Evolutionary conservation across 148 eudicot genomes (phyloP).

Genomic region (Chenopodium album): DNA sequence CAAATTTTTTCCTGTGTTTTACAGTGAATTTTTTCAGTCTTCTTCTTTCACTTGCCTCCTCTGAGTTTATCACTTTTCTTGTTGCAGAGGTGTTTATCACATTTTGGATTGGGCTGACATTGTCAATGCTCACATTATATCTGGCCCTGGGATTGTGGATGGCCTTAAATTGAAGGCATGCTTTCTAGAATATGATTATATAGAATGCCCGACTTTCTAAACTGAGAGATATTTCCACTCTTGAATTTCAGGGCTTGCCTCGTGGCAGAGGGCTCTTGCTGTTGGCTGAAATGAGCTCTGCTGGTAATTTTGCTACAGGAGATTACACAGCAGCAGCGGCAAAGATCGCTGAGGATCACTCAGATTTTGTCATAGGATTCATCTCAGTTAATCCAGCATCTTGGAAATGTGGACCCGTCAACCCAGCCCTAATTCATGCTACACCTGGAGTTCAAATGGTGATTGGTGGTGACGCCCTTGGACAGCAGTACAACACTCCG

Average conservation of each 20-base stretch:
- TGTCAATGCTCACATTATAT: constrained; percentile 85
- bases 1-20: background rate
- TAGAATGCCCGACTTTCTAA: background rate
- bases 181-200: background rate
- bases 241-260: constrained; percentile 61
- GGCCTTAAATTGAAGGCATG: constrained; percentile 83
- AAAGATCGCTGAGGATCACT: constrained; percentile 83
- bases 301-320: constrained; percentile 91
- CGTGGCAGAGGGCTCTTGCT: constrained; percentile 80
- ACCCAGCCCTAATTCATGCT: constrained; percentile 81
- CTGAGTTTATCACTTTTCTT: constrained; percentile 12
- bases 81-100: constrained; percentile 67
- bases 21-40: background rate
- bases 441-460: constrained; percentile 97
- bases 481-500: constrained; percentile 94
- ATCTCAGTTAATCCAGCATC: constrained; percentile 97
- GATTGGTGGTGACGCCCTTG: constrained; percentile 84
- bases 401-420: constrained; percentile 71
- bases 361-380: constrained; percentile 94
- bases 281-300: constrained; percentile 98
- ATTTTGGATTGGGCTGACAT: constrained; percentile 99
- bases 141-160: constrained; percentile 97
- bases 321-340: constrained; percentile 93
- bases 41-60: background rate
- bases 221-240: background rate